These are phyloP conservation scores for Trifolium dubium DNA, from an alignment of 306 rosid genomes.

Conservation along the genomic window DNA sequence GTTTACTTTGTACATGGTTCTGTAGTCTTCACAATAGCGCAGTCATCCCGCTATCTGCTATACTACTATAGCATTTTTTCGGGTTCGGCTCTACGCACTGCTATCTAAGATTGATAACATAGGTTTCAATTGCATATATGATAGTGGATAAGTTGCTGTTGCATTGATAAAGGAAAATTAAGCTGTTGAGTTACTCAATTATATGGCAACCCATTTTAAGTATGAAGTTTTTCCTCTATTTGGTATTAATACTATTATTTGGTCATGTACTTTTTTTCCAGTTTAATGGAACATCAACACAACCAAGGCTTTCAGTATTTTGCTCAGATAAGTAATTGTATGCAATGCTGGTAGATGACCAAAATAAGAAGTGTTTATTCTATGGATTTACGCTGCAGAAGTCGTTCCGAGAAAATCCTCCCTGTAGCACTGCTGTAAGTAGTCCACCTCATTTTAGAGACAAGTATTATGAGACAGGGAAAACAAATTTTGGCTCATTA, in stretches of 20 bases:
- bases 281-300: conserved; percentile 75
- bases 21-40: not conserved
- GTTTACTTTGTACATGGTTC: not conserved
- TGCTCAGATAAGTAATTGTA: conserved; percentile 84
- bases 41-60: not conserved
- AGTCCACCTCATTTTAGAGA: conserved; percentile 23
- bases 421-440: conserved; percentile 66
- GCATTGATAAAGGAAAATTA: not conserved
- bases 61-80: no score
- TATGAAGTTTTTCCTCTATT: not conserved
- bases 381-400: conserved; percentile 84
- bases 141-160: conserved; percentile 11
- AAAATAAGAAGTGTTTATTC: conserved; percentile 79
- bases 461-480: conserved; percentile 2
- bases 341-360: conserved; percentile 92
- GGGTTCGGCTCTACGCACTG: not conserved
- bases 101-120: not conserved
- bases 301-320: conserved; percentile 91
- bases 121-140: not conserved
- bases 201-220: not conserved
- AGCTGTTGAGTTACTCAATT: conserved; percentile 15
- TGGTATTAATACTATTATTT: conserved; percentile 1
- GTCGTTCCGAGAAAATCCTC: conserved; percentile 55
- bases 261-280: conserved; percentile 40
- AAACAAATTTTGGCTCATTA: conserved; percentile 7